Evolutionary conservation across 495 filamentous ascomycete genomes (phyloP).

Genomic region (Xylaria nigripes): DNA sequence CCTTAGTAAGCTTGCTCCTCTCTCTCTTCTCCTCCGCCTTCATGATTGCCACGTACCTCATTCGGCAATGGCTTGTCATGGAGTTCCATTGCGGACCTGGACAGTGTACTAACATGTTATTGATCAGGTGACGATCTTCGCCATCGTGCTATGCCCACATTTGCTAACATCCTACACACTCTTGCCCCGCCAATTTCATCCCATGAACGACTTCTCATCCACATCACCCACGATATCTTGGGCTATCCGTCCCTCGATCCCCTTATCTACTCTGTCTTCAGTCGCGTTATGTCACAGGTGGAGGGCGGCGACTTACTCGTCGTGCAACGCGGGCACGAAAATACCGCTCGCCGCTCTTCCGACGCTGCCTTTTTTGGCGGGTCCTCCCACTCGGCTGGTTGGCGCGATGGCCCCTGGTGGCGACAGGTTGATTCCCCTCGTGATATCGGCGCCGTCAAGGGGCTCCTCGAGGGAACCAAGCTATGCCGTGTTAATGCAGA

Average conservation of each 20-base stretch:
- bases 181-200: conserved; percentile 95
- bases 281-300: conserved; percentile 94
- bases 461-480: conserved; percentile 80
- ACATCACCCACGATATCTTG: conserved; percentile 90
- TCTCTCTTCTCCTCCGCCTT: background rate
- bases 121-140: conserved; percentile 75
- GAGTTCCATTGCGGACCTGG: background rate
- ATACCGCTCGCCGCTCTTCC: conserved; percentile 57
- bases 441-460: conserved; percentile 70
- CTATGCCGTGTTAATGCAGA: conserved; percentile 81
- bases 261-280: conserved; percentile 86
- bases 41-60: background rate
- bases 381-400: conserved; percentile 46
- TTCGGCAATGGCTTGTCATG: background rate
- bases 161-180: conserved; percentile 87
- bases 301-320: conserved; percentile 97
- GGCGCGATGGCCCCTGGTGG: conserved; percentile 97
- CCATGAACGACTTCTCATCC: conserved; percentile 95
- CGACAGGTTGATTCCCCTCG: conserved; percentile 60
- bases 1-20: conserved; percentile 53
- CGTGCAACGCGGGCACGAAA: conserved; percentile 85
- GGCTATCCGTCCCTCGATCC: conserved; percentile 93
- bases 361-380: conserved; percentile 51
- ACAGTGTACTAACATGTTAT: conserved; percentile 12
- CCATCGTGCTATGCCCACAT: conserved; percentile 84